Evolutionary conservation across 1,139 yeast genomes (phyloP).

Genomic region (Kluyveromyces sp.): DNA sequence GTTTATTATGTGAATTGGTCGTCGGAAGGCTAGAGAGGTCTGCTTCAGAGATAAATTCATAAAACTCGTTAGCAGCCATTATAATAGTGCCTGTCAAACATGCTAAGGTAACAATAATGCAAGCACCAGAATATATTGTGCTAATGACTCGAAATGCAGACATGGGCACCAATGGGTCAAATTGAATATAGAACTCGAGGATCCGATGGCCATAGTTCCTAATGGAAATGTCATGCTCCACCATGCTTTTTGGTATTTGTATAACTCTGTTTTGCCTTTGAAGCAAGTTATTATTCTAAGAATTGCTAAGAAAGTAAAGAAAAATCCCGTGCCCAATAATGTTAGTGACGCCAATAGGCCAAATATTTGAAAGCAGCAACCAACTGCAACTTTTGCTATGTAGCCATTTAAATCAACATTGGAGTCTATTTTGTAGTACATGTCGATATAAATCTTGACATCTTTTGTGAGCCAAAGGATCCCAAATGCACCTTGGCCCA

Average conservation of each 20-base stretch:
- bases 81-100: constrained; percentile 17
- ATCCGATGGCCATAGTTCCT: constrained; percentile 71
- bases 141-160: constrained; percentile 52
- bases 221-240: constrained; percentile 90
- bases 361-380: constrained; percentile 26
- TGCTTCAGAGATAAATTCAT: neutral
- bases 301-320: constrained; percentile 51
- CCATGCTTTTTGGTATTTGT: constrained; percentile 51
- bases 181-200: constrained; percentile 42
- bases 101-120: constrained; percentile 19
- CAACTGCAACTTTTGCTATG: constrained; percentile 13
- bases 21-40: neutral
- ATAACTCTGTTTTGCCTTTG: constrained; percentile 24
- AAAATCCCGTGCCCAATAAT: constrained; percentile 54
- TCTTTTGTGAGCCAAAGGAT: constrained; percentile 51
- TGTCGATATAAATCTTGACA: constrained; percentile 21
- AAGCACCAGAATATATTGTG: constrained; percentile 46
- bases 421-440: constrained; percentile 14
- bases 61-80: neutral
- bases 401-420: constrained; percentile 7
- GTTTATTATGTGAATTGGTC: neutral
- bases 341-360: constrained; percentile 38
- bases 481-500: constrained; percentile 79
- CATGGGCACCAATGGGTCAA: constrained; percentile 27
- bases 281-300: constrained; percentile 35